Conservation (phyloP, 495 filamentous ascomycete genomes). For the Tuber umbilicatum region DNA sequence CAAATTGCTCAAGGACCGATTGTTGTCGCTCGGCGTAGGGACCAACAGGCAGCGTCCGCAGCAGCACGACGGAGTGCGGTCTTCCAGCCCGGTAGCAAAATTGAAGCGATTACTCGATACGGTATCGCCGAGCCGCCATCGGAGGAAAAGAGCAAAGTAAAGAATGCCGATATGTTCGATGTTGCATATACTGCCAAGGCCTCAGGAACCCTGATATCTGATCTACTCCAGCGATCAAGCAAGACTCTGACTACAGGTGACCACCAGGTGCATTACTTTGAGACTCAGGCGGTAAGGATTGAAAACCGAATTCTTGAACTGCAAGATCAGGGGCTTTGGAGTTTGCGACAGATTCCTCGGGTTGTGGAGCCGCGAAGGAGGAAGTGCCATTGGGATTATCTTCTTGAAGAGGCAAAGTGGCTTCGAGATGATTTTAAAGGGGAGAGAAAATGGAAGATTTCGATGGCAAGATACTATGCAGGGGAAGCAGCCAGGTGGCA, state of each 20-base stretch:
- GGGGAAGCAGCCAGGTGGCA: conserved; percentile 38
- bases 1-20: conserved; percentile 40
- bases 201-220: conserved; percentile 22
- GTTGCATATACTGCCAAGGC: conserved; percentile 35
- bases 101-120: conserved; percentile 39
- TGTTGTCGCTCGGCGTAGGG: conserved; percentile 37
- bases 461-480: conserved; percentile 52
- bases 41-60: conserved; percentile 38
- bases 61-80: conserved; percentile 33
- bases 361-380: conserved; percentile 69
- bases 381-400: conserved; percentile 70
- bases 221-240: conserved; percentile 33
- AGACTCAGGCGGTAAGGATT: conserved; percentile 76
- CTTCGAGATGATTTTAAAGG: conserved; percentile 92
- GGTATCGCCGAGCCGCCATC: conserved; percentile 33
- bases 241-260: conserved; percentile 39
- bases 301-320: conserved; percentile 77
- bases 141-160: conserved; percentile 29
- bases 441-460: conserved; percentile 88
- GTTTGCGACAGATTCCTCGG: conserved; percentile 75
- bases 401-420: conserved; percentile 91
- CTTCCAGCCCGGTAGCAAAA: conserved; percentile 37
- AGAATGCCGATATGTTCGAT: conserved; percentile 36
- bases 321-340: conserved; percentile 84
- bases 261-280: conserved; percentile 46